Evolutionary conservation across 176 grass and related monocot species (phyloP).

Genomic region (Chrysopogon serrulatus): DNA sequence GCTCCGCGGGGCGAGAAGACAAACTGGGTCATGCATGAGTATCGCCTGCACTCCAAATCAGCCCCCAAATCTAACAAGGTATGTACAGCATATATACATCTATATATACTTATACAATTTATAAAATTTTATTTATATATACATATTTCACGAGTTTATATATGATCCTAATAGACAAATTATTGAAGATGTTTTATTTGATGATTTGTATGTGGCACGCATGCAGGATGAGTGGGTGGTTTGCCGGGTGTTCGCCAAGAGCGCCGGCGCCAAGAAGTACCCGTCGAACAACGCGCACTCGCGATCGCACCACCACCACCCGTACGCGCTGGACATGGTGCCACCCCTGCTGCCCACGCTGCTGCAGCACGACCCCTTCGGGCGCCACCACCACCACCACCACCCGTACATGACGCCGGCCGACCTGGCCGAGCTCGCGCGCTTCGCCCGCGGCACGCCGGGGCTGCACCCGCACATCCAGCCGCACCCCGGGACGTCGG

Average conservation of each 20-base stretch:
- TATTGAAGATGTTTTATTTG: neutral
- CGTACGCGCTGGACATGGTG: conserved; percentile 58
- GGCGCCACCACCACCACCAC: conserved; percentile 25
- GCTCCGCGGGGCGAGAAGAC: conserved; percentile 85
- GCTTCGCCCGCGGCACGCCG: conserved; percentile 51
- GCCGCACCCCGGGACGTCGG: conserved; percentile 28
- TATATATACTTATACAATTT: too few relatives aligned
- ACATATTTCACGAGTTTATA: neutral
- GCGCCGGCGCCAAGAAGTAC: conserved; percentile 49
- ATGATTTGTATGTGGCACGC: neutral
- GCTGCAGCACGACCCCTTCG: conserved; percentile 39
- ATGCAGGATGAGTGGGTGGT: conserved; percentile 92
- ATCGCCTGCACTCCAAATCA: conserved; percentile 53
- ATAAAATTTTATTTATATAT: too few relatives aligned
- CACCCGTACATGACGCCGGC: conserved; percentile 33
- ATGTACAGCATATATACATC: neutral
- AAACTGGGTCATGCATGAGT: conserved; percentile 95
- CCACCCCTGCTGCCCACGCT: conserved; percentile 38
- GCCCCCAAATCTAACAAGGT: conserved; percentile 73
- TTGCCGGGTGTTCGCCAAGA: conserved; percentile 79
- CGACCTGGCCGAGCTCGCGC: conserved; percentile 59
- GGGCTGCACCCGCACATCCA: conserved; percentile 67
- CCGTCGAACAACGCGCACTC: conserved; percentile 48
- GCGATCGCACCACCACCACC: conserved; percentile 47
- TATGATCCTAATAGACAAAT: neutral